Evolutionary conservation across 2,329 filamentous ascomycete species (phyloP).

Genomic region (Grosmannia serpens): DNA sequence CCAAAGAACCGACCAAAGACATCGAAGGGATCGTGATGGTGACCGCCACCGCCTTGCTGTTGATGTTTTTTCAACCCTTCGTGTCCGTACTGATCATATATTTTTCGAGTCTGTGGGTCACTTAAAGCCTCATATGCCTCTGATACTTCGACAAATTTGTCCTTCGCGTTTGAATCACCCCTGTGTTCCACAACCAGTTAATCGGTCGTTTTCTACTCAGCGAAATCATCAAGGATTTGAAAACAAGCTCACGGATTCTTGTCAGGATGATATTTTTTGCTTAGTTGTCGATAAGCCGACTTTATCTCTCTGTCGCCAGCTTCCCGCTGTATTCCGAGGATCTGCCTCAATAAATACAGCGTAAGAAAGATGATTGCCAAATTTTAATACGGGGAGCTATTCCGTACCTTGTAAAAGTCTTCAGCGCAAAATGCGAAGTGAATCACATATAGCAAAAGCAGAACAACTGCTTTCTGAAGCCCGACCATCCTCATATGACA

Average conservation of each 20-base stretch:
- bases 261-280: constrained; percentile 94
- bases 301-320: constrained; percentile 86
- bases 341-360: constrained; percentile 28
- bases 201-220: neutral
- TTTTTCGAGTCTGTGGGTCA: constrained; percentile 64
- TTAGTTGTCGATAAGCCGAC: constrained; percentile 79
- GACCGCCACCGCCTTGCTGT: constrained; percentile 52
- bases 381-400: neutral
- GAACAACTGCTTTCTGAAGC: constrained; percentile 14
- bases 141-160: constrained; percentile 87
- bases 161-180: constrained; percentile 64
- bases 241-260: constrained; percentile 72
- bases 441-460: constrained; percentile 41
- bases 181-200: constrained; percentile 28
- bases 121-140: constrained; percentile 92
- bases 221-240: neutral
- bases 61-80: constrained; percentile 79
- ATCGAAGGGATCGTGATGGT: constrained; percentile 80
- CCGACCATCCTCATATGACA: constrained; percentile 1
- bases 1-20: constrained; percentile 96
- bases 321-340: constrained; percentile 68
- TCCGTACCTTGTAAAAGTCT: constrained; percentile 65
- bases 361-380: constrained; percentile 2
- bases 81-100: constrained; percentile 91
- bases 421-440: constrained; percentile 48